A percentile compares a stretch with the other conserved stretches of the same genome.
These are phyloP conservation scores for Drechslera avenae DNA, from an alignment of 2,329 filamentous ascomycete species.

Conservation along the genomic window DNA sequence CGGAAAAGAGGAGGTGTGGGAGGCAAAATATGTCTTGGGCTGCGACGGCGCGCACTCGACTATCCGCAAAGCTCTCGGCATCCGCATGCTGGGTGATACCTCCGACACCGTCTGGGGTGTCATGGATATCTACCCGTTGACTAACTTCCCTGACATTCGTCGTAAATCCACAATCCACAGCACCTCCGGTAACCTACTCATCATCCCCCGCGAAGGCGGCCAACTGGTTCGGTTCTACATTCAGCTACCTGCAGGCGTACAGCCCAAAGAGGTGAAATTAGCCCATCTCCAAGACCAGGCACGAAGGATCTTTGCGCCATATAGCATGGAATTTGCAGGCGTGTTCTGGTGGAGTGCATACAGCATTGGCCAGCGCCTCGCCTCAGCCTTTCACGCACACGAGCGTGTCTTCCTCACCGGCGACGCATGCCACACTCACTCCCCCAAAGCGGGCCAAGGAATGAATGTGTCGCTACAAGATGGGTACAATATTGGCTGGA, in stretches of 20 bases:
- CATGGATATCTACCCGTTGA: slow-evolving; percentile 58
- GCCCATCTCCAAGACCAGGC: slow-evolving; percentile 61
- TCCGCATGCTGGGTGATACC: slow-evolving; percentile 64
- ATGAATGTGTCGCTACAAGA: slow-evolving; percentile 68
- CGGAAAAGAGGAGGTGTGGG: slow-evolving; percentile 36
- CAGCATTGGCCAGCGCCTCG: slow-evolving; percentile 72
- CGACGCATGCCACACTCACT: slow-evolving; percentile 72
- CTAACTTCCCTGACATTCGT: slow-evolving; percentile 58
- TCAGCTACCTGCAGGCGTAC: slow-evolving; percentile 58
- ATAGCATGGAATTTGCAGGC: slow-evolving; percentile 59
- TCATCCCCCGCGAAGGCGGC: slow-evolving; percentile 60
- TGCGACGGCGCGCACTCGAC: slow-evolving; percentile 61
- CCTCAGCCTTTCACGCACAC: slow-evolving; percentile 69
- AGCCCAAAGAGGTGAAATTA: slow-evolving; percentile 58
- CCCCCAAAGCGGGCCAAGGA: slow-evolving; percentile 72
- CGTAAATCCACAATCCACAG: slow-evolving; percentile 57
- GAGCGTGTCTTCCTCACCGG: slow-evolving; percentile 71
- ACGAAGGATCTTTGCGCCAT: slow-evolving; percentile 60
- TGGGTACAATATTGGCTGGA: slow-evolving; percentile 64
- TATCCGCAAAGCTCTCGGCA: slow-evolving; percentile 58
- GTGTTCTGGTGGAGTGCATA: slow-evolving; percentile 76
- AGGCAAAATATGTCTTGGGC: slow-evolving; percentile 50
- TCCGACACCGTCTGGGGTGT: slow-evolving; percentile 64
- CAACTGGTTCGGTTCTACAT: slow-evolving; percentile 67
- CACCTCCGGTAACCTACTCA: slow-evolving; percentile 53